Evolutionary conservation across 2,329 filamentous ascomycete species (phyloP), one percentile per base, ranked within the genome.

Genomic region (Xylaria arbuscula): DNA sequence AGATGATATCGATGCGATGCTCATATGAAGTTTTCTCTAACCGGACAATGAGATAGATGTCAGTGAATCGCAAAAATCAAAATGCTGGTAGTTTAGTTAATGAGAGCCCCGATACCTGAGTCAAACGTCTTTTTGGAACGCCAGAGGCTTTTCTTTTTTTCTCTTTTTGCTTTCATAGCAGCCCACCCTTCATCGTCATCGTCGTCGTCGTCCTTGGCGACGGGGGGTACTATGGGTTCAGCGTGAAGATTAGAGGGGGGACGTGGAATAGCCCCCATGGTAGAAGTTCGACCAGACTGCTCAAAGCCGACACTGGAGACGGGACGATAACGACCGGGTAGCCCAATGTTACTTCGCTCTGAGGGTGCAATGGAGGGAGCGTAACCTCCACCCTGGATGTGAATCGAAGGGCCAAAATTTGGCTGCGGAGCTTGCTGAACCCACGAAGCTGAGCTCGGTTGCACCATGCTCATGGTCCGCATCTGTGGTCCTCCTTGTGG

Each of bases 351-450:
- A 84, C 94, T 98, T 69, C 96, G 91, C 82, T 98, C 96, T 5
- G 93, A 97, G 0, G 96, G 96, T 2, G 96, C 95, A 73, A 99
- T 97, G 0, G 95, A 98, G 0, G 94, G 90, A 0, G 94, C 88
- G 80, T 98, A 98, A 9, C 88, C 89, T 60, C 80, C 80, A 55
- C 83, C 87, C 80, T 81, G 84, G 62, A 80, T 74, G 64, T 79
- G 81, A 59, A 87, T 83, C 13, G 86, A 88, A 3, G 86, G 85
- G 17, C 85, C 80, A 72, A 84, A 87, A 7, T 81, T 80, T 19
- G 78, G 72, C 3, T 79, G 81, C 51, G 73, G 78, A 42, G 81
- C 76, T 65, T 85, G 85, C 64, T 86, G 85, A 54, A 89, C 82
- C 83, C 88, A 89, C 1, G 88, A 87, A 9, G 84, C 81, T 24